These are phyloP conservation scores for Tylopilus plumbeoviolaceoides DNA, from an alignment of 768 basidiomycete genomes.

Conservation along the genomic window DNA sequence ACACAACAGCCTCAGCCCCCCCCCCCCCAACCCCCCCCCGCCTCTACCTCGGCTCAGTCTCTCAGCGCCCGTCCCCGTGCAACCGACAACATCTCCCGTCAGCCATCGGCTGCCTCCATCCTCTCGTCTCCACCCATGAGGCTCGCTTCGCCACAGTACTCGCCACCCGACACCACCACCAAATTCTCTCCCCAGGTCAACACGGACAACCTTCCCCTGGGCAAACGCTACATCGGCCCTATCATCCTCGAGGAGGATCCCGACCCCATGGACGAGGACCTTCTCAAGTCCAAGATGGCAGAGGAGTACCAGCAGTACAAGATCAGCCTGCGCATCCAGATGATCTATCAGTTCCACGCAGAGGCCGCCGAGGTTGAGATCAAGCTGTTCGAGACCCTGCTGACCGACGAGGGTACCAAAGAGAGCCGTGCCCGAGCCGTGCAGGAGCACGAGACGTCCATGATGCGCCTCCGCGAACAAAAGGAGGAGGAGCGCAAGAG, in stretches of 20 bases:
- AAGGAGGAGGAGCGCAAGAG: slow-evolving; percentile 31
- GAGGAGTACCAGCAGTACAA: slow-evolving; percentile 31
- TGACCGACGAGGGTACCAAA: slow-evolving; percentile 26
- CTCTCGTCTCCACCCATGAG: slow-evolving; percentile 21
- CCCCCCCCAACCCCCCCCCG: slow-evolving; percentile 2
- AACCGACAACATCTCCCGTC: slow-evolving; percentile 28
- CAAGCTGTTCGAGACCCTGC: slow-evolving; percentile 25
- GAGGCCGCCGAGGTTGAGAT: slow-evolving; percentile 30
- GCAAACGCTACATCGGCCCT: slow-evolving; percentile 34
- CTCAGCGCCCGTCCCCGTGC: slow-evolving; percentile 23
- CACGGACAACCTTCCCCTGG: slow-evolving; percentile 18
- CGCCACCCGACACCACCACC: slow-evolving; percentile 19
- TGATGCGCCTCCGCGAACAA: slow-evolving; percentile 31
- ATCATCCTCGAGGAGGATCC: slow-evolving; percentile 26
- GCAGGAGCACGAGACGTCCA: slow-evolving; percentile 30
- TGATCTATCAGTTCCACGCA: slow-evolving; percentile 32
- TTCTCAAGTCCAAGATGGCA: slow-evolving; percentile 33
- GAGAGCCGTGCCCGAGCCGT: slow-evolving; percentile 27
- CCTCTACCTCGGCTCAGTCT: slow-evolving; percentile 7
- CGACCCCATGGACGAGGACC: slow-evolving; percentile 25
- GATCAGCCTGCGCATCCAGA: slow-evolving; percentile 31
- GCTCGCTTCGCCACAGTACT: slow-evolving; percentile 23
- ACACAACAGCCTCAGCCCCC: slow-evolving; percentile 16
- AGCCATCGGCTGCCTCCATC: slow-evolving; percentile 25
- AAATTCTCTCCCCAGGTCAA: slow-evolving; percentile 26